These are phyloP conservation scores for Jamesozyma lodderae DNA, from an alignment of 805 yeast species.

Conservation along the genomic window DNA sequence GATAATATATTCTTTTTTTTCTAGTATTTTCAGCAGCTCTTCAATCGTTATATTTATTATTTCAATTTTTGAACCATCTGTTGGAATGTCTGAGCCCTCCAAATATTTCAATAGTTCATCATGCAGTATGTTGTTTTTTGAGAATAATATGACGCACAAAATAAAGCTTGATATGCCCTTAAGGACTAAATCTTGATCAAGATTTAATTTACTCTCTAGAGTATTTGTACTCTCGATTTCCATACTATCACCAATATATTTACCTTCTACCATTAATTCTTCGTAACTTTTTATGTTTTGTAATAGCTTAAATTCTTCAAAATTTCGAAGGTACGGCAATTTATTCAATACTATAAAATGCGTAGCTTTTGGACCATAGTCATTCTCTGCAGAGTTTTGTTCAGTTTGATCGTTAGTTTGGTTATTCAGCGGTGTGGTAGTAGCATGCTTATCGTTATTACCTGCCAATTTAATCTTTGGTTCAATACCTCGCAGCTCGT, in stretches of 20 bases:
- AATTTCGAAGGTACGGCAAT: constrained; percentile 6
- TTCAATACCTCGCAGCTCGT: constrained; percentile 16
- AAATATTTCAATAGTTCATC: constrained; percentile 17
- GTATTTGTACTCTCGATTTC: constrained; percentile 7
- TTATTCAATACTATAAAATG: constrained; percentile 20
- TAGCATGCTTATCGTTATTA: not conserved
- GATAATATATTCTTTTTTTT: constrained; percentile 18
- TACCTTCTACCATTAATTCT: constrained; percentile 11
- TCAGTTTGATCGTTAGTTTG: not conserved
- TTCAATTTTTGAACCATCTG: constrained; percentile 21
- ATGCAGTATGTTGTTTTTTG: constrained; percentile 23
- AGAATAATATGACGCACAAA: constrained; percentile 18
- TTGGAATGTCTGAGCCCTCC: constrained; percentile 22
- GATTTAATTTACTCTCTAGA: constrained; percentile 11
- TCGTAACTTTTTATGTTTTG: constrained; percentile 11
- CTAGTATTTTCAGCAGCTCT: constrained; percentile 18
- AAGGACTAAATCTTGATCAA: constrained; percentile 16
- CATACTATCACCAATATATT: constrained; percentile 17
- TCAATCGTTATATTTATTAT: constrained; percentile 16
- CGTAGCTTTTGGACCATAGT: constrained; percentile 12
- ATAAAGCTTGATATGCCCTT: constrained; percentile 20
- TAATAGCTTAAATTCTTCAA: constrained; percentile 12
- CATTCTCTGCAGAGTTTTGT: not conserved
- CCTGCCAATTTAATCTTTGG: constrained; percentile 5
- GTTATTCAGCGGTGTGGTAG: not conserved